Conservation (phyloP, 352 stramenopile species). For the Proteromonas lacertae region DNA sequence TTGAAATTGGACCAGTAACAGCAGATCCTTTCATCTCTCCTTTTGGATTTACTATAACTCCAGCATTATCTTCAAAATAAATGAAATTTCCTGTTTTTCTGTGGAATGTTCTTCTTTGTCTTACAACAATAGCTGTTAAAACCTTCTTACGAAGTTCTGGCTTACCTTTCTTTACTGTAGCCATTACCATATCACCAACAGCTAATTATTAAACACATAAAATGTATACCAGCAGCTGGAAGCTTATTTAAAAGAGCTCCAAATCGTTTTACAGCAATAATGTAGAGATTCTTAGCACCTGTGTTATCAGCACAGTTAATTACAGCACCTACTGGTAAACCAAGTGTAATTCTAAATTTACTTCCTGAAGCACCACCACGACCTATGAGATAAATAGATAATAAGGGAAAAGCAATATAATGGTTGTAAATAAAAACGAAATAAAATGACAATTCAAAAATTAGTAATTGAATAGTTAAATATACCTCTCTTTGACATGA, state of each 20-base stretch:
- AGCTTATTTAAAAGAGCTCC: constrained; percentile 94
- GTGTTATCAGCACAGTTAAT: constrained; percentile 99
- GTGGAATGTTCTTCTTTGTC: constrained; percentile 94
- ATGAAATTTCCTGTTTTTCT: constrained; percentile 98
- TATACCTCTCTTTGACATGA: no score
- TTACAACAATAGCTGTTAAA: no score
- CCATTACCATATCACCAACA: constrained; percentile 98
- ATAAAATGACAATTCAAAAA: no score
- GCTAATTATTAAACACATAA: no score
- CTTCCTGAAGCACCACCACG: neutral
- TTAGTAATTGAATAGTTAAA: no score
- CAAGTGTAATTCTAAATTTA: constrained; percentile 1
- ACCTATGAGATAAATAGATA: neutral
- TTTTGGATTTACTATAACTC: constrained; percentile 99
- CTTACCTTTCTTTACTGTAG: constrained; percentile 99
- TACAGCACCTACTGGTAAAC: constrained; percentile 72
- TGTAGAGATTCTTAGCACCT: constrained; percentile 97
- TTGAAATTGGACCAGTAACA: constrained; percentile 93
- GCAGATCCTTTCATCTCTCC: constrained; percentile 99
- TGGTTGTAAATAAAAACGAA: no score
- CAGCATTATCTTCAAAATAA: constrained; percentile 99
- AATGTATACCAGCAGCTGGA: constrained; percentile 74
- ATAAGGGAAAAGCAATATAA: neutral
- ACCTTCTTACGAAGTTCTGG: constrained; percentile 99
- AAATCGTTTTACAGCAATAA: constrained; percentile 96